phyloP scores from a whole-genome alignment of 1,284 basidiomycete genomes.

The Cutaneotrichosporon sp. region DNA sequence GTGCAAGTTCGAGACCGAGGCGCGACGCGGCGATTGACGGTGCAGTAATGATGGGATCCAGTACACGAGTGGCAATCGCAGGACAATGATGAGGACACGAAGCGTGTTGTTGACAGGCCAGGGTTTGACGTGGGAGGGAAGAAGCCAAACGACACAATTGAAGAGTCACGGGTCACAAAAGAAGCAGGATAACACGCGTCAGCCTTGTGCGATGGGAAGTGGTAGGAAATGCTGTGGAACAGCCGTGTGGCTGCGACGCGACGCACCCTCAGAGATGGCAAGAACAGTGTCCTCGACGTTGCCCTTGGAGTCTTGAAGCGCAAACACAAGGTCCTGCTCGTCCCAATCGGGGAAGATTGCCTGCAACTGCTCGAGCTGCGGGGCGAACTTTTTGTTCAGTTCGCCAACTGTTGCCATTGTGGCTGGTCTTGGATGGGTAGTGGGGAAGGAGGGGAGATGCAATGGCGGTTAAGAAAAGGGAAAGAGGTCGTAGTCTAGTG shows the following conservation, averaged over 20 bases:
- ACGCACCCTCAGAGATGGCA: constrained; percentile 52
- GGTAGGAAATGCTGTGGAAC: not conserved
- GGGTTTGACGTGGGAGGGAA: not conserved
- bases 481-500: constrained; percentile 4
- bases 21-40: not conserved
- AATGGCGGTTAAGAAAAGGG: constrained; percentile 2
- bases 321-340: constrained; percentile 47
- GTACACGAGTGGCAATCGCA: not conserved
- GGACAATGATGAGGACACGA: not conserved
- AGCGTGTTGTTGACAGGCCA: constrained; percentile 3
- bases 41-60: not conserved
- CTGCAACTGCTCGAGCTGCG: constrained; percentile 46
- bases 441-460: constrained; percentile 2
- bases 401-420: constrained; percentile 47
- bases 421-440: constrained; percentile 8
- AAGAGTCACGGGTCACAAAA: not conserved
- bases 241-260: not conserved
- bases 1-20: not conserved
- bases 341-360: constrained; percentile 54
- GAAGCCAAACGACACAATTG: not conserved
- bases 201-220: constrained; percentile 2
- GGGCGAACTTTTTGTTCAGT: constrained; percentile 44
- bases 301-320: constrained; percentile 52
- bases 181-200: constrained; percentile 6
- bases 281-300: constrained; percentile 52